phyloP scores from a whole-genome alignment of 2,329 filamentous ascomycete species.

The Lasiodiplodia citricola region DNA sequence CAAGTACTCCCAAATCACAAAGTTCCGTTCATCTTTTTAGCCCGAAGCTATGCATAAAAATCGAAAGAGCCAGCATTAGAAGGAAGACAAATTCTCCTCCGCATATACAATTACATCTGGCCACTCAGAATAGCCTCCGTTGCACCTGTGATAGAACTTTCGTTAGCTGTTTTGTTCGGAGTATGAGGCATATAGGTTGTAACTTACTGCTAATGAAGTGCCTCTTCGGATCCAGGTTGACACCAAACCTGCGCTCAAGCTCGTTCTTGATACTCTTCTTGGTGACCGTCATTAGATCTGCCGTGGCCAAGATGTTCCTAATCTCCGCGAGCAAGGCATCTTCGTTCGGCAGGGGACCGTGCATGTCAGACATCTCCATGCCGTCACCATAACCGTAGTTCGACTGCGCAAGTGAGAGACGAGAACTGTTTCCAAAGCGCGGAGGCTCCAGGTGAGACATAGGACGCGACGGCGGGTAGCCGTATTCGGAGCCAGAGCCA shows the following conservation, averaged over 20 bases:
- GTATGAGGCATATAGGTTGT: no score
- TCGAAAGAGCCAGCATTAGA: not conserved
- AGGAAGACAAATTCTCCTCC: not conserved
- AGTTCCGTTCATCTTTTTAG: not conserved
- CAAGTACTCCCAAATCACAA: not conserved
- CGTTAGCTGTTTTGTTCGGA: not conserved
- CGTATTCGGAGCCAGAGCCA: constrained; percentile 66
- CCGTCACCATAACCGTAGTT: constrained; percentile 46
- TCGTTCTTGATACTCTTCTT: constrained; percentile 98
- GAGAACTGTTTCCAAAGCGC: constrained; percentile 53
- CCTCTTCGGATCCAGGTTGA: constrained; percentile 83
- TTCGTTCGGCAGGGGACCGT: constrained; percentile 72
- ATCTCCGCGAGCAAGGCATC: constrained; percentile 93
- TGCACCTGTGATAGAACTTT: constrained; percentile 30
- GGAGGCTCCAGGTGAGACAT: constrained; percentile 66
- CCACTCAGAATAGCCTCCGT: constrained; percentile 50
- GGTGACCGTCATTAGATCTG: constrained; percentile 95
- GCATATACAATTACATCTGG: constrained; percentile 38
- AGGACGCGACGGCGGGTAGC: constrained; percentile 57
- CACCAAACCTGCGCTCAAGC: constrained; percentile 83
- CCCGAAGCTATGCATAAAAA: constrained; percentile 11
- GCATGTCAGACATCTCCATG: constrained; percentile 71
- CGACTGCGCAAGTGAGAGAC: constrained; percentile 65
- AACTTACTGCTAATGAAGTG: constrained; percentile 71
- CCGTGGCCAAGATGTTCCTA: constrained; percentile 86